Base-by-base conservation (phyloP, 768 basidiomycete species). In the Chiua virens region DNA sequence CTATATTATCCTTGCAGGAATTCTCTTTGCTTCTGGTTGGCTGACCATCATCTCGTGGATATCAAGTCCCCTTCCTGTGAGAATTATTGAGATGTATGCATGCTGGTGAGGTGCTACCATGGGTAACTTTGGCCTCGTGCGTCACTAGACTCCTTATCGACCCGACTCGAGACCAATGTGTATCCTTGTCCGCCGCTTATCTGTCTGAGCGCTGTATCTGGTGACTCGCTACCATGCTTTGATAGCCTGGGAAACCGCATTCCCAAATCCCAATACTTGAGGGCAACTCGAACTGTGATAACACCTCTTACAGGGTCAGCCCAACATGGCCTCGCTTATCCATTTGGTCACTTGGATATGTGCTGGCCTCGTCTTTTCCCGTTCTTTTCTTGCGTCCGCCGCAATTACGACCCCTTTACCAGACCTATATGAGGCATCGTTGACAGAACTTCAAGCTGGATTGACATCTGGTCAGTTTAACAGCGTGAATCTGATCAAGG, bases 401-500 rank as follows among this genome's bases (percentile, higher is more conserved):
- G 27, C 53, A 6, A 45, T 44, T 36, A 34, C 52, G 17, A 64
- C 53, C 0, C 47, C 56, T 18, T 53, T 74, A 18, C 75, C 75
- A 3, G 74, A 76, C 48, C 54, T 77, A 4, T 73, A 75, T 45
- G 73, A 77, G 42, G 75, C 75, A 1, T 66, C 69, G 1, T 53
- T 77, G 42, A 52, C 51, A 4, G 74, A 76, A 42, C 62, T 76
- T 7, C 73, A 77, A 53, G 51, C 52, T 2, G 75, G 76, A 11
- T 58, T 76, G 37, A 64, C 67, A 13, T 55, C 60, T 1, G 66
- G 68, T 8, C 54, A 55, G 25, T 76, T 77, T 47, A 73, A 63
- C 8, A 75, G 73, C 37, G 75, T 74, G 3, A 69, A 76, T 48
- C 61, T 76, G 10, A 70, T 77, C 25, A 72, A 71, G 60, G 74